phyloP scores from a whole-genome alignment of 2,329 filamentous ascomycete genomes.

The Akanthomyces muscarius region DNA sequence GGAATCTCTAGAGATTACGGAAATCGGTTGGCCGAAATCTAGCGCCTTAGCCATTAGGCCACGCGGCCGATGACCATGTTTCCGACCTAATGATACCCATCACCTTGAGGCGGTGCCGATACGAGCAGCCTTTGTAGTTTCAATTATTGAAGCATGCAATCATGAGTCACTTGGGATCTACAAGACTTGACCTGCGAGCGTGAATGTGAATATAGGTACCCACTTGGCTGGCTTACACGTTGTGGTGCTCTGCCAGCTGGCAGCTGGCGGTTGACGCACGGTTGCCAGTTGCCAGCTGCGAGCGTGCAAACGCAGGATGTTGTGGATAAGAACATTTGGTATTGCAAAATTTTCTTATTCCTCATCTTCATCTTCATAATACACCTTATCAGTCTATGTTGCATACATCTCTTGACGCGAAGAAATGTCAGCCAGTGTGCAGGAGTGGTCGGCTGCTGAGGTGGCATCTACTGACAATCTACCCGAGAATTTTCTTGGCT shows the following conservation, averaged over 20 bases:
- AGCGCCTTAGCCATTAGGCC: conserved; percentile 42
- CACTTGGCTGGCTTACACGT: neutral
- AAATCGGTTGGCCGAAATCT: conserved; percentile 35
- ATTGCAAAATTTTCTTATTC: neutral
- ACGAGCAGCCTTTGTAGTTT: neutral
- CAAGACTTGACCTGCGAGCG: neutral
- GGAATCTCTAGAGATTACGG: conserved; percentile 37
- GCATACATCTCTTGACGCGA: neutral
- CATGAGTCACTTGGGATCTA: no score
- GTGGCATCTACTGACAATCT: neutral
- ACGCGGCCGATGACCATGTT: conserved; percentile 32
- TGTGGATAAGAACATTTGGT: neutral
- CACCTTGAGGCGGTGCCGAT: neutral
- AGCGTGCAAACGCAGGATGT: conserved; percentile 6
- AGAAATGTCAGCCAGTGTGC: neutral
- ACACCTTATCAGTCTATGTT: neutral
- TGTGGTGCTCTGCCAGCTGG: neutral
- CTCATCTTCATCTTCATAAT: neutral
- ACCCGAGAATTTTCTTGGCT: neutral
- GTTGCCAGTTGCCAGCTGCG: conserved; percentile 4
- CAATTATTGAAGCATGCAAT: no score
- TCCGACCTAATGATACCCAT: conserved; percentile 9
- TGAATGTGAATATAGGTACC: neutral
- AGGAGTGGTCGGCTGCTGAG: conserved; percentile 1
- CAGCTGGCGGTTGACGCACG: neutral